Conservation (phyloP, 2,329 filamentous ascomycete species). For the Aspergillus aculeatus region DNA sequence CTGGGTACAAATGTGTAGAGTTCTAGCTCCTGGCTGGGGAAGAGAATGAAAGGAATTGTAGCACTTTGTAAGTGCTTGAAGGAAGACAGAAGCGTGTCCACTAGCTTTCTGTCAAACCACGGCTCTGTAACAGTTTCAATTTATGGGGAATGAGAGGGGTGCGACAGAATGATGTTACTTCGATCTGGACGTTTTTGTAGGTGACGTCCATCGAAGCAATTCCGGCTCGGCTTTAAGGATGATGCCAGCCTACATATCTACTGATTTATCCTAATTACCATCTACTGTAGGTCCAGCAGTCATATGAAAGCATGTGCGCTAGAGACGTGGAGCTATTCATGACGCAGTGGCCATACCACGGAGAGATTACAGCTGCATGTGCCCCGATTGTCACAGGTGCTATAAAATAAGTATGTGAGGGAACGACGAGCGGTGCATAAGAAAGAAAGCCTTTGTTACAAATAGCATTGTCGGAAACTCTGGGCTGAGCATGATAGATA, state of each 20-base stretch:
- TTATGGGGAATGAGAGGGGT: conserved; percentile 5
- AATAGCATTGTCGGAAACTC: conserved; percentile 12
- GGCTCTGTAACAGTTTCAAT: conserved; percentile 28
- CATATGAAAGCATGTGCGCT: neutral
- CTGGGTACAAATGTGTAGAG: neutral
- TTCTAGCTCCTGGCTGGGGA: neutral
- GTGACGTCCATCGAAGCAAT: neutral
- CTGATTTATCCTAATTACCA: neutral
- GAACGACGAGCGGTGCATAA: neutral
- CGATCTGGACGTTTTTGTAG: neutral
- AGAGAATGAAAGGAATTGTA: neutral
- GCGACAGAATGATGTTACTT: conserved; percentile 19
- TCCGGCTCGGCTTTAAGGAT: neutral
- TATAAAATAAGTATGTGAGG: neutral
- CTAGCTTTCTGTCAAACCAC: conserved; percentile 15
- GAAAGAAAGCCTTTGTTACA: conserved; percentile 1
- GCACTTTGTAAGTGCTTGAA: neutral
- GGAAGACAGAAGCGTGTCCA: conserved; percentile 8
- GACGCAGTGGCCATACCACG: neutral
- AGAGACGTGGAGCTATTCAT: neutral
- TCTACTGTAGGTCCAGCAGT: neutral
- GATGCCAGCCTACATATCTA: neutral
- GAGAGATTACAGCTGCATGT: neutral
- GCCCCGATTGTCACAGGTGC: neutral
- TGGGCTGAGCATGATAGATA: conserved; percentile 9